These are phyloP conservation scores for Cystofilobasidium ferigula DNA, from an alignment of 768 basidiomycete genomes.

Conservation along the genomic window DNA sequence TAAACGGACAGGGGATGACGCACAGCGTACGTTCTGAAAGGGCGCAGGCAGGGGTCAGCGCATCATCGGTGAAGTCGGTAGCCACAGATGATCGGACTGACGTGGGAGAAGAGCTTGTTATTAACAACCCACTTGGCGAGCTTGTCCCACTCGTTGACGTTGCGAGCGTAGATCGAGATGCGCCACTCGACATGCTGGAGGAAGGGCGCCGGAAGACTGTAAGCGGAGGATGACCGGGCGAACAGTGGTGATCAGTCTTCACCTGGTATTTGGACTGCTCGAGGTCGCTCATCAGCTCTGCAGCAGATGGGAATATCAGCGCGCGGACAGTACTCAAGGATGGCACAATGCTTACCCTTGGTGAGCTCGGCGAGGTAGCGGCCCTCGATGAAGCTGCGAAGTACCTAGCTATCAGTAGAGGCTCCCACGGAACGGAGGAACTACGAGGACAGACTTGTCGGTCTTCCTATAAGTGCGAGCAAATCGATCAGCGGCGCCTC, in stretches of 20 bases:
- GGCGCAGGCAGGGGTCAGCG: neutral
- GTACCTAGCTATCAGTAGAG: neutral
- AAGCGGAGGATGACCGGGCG: neutral
- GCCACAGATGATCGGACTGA: neutral
- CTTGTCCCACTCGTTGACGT: conserved; percentile 83
- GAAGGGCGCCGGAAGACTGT: neutral
- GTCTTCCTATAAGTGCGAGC: conserved; percentile 53
- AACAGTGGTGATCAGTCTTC: conserved; percentile 18
- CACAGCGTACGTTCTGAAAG: conserved; percentile 55
- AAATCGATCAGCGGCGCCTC: too few species aligned
- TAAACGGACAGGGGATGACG: neutral
- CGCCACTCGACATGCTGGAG: conserved; percentile 89
- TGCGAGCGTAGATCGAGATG: conserved; percentile 85
- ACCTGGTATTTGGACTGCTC: conserved; percentile 99
- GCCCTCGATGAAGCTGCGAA: conserved; percentile 56
- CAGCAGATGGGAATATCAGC: neutral
- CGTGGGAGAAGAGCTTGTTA: conserved; percentile 81
- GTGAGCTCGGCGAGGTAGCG: conserved; percentile 90
- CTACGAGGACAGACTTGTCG: conserved; percentile 50
- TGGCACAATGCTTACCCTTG: conserved; percentile 47
- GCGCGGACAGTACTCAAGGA: neutral
- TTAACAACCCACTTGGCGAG: conserved; percentile 92
- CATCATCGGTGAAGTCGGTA: neutral
- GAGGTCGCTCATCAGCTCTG: conserved; percentile 94
- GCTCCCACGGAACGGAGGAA: neutral